Evolutionary conservation across 495 filamentous ascomycete species (phyloP).

Genomic region (Lophiostoma macrostomum): DNA sequence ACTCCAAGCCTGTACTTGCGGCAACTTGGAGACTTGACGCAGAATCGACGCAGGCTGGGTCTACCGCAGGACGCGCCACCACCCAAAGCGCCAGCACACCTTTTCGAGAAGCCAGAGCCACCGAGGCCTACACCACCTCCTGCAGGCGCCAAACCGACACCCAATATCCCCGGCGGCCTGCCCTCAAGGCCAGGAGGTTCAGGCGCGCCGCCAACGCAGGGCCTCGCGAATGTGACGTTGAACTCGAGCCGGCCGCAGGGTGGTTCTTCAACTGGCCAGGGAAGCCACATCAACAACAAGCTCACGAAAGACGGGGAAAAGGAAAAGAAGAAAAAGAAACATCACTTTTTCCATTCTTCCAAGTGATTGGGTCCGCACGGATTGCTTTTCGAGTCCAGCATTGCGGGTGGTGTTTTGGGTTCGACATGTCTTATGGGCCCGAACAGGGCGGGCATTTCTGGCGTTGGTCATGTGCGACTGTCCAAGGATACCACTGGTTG

Average conservation of each 20-base stretch:
- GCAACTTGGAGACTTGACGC: slow-evolving; percentile 75
- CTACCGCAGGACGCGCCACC: slow-evolving; percentile 78
- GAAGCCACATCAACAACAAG: slow-evolving; percentile 23
- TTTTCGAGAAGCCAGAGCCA: slow-evolving; percentile 70
- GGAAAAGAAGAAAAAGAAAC: slow-evolving; percentile 64
- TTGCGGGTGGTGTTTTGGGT: slow-evolving; percentile 4
- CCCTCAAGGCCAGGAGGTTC: slow-evolving; percentile 23
- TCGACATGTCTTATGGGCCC: neutral
- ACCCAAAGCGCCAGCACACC: slow-evolving; percentile 75
- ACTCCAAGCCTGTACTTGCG: slow-evolving; percentile 74
- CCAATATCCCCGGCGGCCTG: slow-evolving; percentile 28
- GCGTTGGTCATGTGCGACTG: neutral
- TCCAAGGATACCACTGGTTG: slow-evolving; percentile 11
- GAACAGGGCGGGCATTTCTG: neutral
- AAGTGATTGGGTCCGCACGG: slow-evolving; percentile 39
- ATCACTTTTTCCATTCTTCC: slow-evolving; percentile 71
- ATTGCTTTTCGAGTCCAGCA: neutral
- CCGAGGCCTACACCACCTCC: slow-evolving; percentile 47
- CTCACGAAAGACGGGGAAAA: slow-evolving; percentile 39
- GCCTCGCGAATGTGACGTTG: slow-evolving; percentile 59
- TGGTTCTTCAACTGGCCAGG: slow-evolving; percentile 33
- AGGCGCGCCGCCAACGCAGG: slow-evolving; percentile 53
- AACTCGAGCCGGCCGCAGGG: slow-evolving; percentile 35
- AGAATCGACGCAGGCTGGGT: slow-evolving; percentile 68
- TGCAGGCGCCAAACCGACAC: slow-evolving; percentile 41